Conservation (phyloP, 345 rosid species). For the Odontarrhena argentea region DNA sequence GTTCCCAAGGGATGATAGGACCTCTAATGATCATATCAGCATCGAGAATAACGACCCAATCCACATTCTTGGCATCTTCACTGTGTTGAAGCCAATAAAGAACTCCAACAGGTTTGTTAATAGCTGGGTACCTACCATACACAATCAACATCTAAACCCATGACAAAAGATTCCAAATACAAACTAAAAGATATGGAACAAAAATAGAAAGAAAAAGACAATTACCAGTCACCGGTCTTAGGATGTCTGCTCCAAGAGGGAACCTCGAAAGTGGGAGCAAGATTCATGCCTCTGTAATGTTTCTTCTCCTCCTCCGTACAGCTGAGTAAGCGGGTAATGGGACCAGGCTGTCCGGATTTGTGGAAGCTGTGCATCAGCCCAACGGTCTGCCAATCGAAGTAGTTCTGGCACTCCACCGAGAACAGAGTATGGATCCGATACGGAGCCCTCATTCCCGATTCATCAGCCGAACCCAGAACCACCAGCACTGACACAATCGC, state of each 20-base stretch:
- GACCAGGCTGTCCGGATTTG: slow-evolving; percentile 91
- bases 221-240: slow-evolving; percentile 85
- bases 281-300: slow-evolving; percentile 79
- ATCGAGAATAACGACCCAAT: slow-evolving; percentile 98
- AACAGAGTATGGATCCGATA: slow-evolving; percentile 93
- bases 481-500: slow-evolving; percentile 5
- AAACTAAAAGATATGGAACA: too few relatives aligned
- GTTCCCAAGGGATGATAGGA: slow-evolving; percentile 93
- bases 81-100: slow-evolving; percentile 93
- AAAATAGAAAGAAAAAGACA: slow-evolving; percentile 16
- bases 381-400: slow-evolving; percentile 99
- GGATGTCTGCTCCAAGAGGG: slow-evolving; percentile 98
- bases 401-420: slow-evolving; percentile 93
- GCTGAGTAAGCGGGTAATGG: slow-evolving; percentile 84
- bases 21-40: slow-evolving; percentile 97
- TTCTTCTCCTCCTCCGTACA: slow-evolving; percentile 86
- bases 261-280: slow-evolving; percentile 85
- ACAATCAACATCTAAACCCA: neutral
- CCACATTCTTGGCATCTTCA: slow-evolving; percentile 81
- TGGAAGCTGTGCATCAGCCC: slow-evolving; percentile 90
- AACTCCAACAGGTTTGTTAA: slow-evolving; percentile 95
- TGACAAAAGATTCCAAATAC: neutral
- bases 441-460: slow-evolving; percentile 46
- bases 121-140: slow-evolving; percentile 80
- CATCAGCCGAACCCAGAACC: slow-evolving; percentile 41